A percentile compares a stretch with the other conserved stretches of the same genome.
These are phyloP conservation scores for Trifolium dubium DNA, from an alignment of 306 rosid genomes.

Conservation along the genomic window DNA sequence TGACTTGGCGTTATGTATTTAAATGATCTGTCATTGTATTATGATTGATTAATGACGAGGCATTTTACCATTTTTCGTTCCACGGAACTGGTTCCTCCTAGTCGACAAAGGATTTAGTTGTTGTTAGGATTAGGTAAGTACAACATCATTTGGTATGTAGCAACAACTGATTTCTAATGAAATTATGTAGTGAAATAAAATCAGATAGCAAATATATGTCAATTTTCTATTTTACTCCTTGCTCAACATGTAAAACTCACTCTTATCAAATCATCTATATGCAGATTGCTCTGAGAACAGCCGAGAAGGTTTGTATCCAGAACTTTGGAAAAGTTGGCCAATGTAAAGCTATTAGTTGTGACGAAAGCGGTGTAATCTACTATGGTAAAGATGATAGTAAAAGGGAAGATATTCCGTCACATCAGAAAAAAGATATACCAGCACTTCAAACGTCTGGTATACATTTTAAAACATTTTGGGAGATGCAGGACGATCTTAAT, in stretches of 20 bases:
- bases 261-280: constrained; percentile 20
- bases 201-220: neutral
- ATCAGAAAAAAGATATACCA: constrained; percentile 63
- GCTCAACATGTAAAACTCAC: constrained; percentile 24
- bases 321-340: constrained; percentile 66
- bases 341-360: constrained; percentile 71
- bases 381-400: constrained; percentile 56
- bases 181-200: constrained; percentile 25
- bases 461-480: constrained; percentile 75
- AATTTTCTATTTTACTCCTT: constrained; percentile 14
- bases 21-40: neutral
- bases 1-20: neutral
- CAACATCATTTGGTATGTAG: neutral
- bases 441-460: constrained; percentile 85
- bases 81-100: neutral
- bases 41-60: neutral
- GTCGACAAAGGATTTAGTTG: constrained; percentile 4
- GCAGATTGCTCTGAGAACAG: constrained; percentile 78
- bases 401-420: constrained; percentile 54
- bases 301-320: constrained; percentile 74
- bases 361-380: constrained; percentile 79
- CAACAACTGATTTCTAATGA: neutral
- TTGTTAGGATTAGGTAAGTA: neutral
- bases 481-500: constrained; percentile 69
- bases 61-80: constrained; percentile 10